Evolutionary conservation across 129 eudicot genomes (phyloP).

Genomic region (Erigeron canadensis): DNA sequence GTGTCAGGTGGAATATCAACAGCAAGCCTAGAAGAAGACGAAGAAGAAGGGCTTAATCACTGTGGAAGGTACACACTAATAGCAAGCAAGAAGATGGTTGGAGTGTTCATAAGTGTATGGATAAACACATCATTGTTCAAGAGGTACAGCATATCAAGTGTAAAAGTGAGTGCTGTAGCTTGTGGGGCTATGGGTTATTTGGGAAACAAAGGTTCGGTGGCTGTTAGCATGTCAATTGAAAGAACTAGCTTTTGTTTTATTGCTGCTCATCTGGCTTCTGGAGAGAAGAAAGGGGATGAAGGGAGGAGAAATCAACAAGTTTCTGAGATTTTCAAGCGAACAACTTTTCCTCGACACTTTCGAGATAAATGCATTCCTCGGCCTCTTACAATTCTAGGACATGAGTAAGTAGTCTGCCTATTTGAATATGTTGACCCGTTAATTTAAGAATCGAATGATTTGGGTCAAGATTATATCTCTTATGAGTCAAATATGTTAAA

Average conservation of each 20-base stretch:
- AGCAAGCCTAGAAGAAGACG: constrained; percentile 30
- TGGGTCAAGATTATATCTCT: neutral
- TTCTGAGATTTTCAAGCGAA: constrained; percentile 71
- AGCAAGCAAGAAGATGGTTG: constrained; percentile 96
- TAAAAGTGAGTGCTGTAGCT: constrained; percentile 70
- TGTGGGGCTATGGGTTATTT: constrained; percentile 93
- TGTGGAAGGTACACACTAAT: constrained; percentile 59
- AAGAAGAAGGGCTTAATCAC: neutral
- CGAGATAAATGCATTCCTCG: constrained; percentile 42
- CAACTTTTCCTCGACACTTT: constrained; percentile 51
- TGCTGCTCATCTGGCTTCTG: constrained; percentile 88
- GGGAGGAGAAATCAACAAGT: constrained; percentile 83
- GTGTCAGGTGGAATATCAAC: constrained; percentile 20
- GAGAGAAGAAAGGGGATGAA: constrained; percentile 92
- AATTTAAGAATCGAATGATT: neutral
- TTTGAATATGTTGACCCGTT: neutral
- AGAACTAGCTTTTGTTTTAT: constrained; percentile 86
- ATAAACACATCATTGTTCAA: constrained; percentile 54
- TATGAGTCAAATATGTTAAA: neutral
- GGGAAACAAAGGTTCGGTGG: constrained; percentile 91
- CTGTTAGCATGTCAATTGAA: constrained; percentile 75
- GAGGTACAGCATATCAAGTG: constrained; percentile 55
- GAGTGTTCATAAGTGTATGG: constrained; percentile 88
- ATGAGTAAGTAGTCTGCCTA: constrained; percentile 66
- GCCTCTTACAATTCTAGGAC: constrained; percentile 86